A percentile compares a stretch with the other conserved stretches of the same genome.
These are phyloP conservation scores for Coniferiporia sulphurascens DNA, from an alignment of 1,284 basidiomycete species.

Conservation along the genomic window DNA sequence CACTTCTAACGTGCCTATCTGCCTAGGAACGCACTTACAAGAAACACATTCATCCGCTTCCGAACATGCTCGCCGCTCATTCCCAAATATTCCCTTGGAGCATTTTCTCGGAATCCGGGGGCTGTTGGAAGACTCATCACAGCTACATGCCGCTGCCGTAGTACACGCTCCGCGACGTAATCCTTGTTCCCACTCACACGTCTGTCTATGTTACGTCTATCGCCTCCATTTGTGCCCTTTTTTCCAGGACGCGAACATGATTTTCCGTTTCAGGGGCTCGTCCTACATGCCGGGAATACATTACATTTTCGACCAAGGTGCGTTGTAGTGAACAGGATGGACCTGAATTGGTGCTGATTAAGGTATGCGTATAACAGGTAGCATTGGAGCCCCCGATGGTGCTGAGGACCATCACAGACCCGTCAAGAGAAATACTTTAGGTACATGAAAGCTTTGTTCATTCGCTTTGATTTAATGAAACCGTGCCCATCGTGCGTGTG, in stretches of 20 bases:
- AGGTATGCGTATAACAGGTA: no score
- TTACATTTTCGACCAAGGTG: no score
- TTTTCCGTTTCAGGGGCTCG: conserved; percentile 90
- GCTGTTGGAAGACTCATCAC: conserved; percentile 92
- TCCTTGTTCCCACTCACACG: conserved; percentile 93
- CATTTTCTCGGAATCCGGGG: conserved; percentile 94
- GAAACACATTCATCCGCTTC: conserved; percentile 93
- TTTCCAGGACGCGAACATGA: conserved; percentile 99
- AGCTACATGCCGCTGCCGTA: conserved; percentile 98
- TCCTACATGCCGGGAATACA: no score
- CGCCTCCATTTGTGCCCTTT: conserved; percentile 90
- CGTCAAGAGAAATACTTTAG: no score
- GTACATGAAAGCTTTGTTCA: no score
- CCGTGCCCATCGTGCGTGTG: no score
- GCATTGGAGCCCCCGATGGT: no score
- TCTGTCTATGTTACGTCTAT: conserved; percentile 91
- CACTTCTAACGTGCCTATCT: conserved; percentile 99
- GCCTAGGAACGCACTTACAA: conserved; percentile 92
- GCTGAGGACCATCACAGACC: no score
- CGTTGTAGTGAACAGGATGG: no score
- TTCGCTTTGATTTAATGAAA: no score
- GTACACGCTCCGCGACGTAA: conserved; percentile 81
- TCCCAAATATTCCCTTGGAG: conserved; percentile 87
- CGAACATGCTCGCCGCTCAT: conserved; percentile 96
- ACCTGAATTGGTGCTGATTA: no score